Evolutionary conservation across 2,329 filamentous ascomycete species (phyloP), one percentile per base, ranked within the genome.

Genomic region (Pyrenophora teres): DNA sequence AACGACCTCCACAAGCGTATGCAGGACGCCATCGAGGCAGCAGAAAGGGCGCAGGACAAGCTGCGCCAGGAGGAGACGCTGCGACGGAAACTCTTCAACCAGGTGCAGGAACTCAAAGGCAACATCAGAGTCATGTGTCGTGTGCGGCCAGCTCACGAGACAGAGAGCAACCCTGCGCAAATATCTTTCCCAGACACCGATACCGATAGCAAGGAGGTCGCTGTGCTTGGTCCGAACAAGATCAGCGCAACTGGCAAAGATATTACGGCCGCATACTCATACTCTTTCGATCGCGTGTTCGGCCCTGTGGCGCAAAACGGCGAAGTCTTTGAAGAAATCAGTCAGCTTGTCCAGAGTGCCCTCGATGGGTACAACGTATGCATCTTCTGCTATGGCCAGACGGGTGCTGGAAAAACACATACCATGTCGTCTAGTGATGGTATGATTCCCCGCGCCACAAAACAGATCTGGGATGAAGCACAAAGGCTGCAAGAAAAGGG

Each of bases 51-150:
- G 1, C 86, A 89, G 50, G 85, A 90, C 59, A 96, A 94, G 69
- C 80, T 99, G 23, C 87, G 94, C 57, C 90, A 88, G 65, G 94
- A 97, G 70, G 94, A 99, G 75, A 94, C 90, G 0, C 80, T 96
- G 43, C 86, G 94, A 12, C 85, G 94, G 18, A 93, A 95, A 63
- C 82, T 99, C 0, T 96, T 97, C 78, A 97, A 97, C 75, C 94
- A 96, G 72, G 93, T 99, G 40, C 92, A 99, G 72, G 94, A 99
- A 69, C 83, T 99, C 53, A 97, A 96, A 74, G 94, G 94, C 65
- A 99, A 99, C 70, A 99, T 99, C 67, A 88, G 94, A 16, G 94
- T 99, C 60, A 99, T 99, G 85, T 97, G 93, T 69, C 87, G 94
- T 70, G 93, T 97, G 23, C 87, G 95, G 35, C 94, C 94, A 1